Base-by-base conservation (phyloP, 768 basidiomycete species). In the Auriscalpium orientale region DNA sequence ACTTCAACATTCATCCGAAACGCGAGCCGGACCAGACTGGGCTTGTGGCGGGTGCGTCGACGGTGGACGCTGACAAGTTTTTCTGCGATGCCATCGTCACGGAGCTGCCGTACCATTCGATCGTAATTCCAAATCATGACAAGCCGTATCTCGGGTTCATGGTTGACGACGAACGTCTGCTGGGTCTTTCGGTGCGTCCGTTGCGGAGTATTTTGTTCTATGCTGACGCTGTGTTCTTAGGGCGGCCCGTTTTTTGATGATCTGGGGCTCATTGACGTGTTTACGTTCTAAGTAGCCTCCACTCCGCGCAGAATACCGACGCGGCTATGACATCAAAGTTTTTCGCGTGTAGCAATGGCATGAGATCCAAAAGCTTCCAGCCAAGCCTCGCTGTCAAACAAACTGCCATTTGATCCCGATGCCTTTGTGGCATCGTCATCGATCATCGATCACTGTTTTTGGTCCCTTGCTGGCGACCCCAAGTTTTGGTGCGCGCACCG, bases 101-200 rank as follows among this genome's bases (percentile, higher is more conserved):
- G 46, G 45, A 11, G 7, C 28, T 75, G 13, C 70, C 72, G 2
- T 73, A 69, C 46, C 64, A 53, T 48, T 37, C 59, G 12, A 53
- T 55, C 5, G 51, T 57, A 1, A 49, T 49, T 11, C 56, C 59
- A 2, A 46, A 44, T 49, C 13, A 59, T 58, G 6, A 50, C 33
- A 46, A 47, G 20, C 49, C 28, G 8, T 74, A 68, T 40, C 66
- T 67, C 4, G 74, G 73, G 7, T 55, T 73, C 51, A 74, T 74
- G 72, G 67, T 74, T 22, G 74, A 76, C 50, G 72, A 74, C 33
- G 71, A 69, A 45, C 62, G 74, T 51, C 33, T 74, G 45, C 59
- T 76, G 33, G 71, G 71, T 33, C 37, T 76, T 21, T 68, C 67
- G 65, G 74, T 74, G 50, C 28, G 58, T 56, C 18, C 20, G n/a